phyloP scores from a whole-genome alignment of 805 yeast species.

The Ogataea thermomethanolica region DNA sequence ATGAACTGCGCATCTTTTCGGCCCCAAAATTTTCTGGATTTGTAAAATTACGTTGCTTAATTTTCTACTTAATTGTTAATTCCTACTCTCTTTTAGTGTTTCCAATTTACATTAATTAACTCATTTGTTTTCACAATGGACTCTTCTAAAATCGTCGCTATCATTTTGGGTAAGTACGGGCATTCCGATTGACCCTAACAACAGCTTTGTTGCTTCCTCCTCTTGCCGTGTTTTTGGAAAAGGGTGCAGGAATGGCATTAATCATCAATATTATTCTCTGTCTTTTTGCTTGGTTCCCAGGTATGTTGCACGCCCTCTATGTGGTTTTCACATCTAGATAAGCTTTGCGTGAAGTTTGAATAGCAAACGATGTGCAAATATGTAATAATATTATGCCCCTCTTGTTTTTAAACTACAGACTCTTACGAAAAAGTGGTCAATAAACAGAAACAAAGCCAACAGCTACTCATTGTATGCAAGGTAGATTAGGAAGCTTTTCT shows the following conservation, averaged over 20 bases:
- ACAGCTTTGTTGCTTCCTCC: constrained; percentile 64
- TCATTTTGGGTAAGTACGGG: constrained; percentile 22
- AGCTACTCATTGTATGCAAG: no score
- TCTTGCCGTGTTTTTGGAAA: constrained; percentile 67
- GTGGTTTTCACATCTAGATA: constrained; percentile 37
- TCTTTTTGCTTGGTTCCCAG: constrained; percentile 71
- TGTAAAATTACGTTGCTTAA: no score
- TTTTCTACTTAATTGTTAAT: background rate
- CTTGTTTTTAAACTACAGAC: no score
- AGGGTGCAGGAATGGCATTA: constrained; percentile 63
- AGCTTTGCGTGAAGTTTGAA: background rate
- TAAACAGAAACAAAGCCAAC: no score
- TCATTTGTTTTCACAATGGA: constrained; percentile 13
- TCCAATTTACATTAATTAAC: background rate
- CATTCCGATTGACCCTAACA: background rate
- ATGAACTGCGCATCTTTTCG: no score
- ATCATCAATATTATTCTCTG: constrained; percentile 63
- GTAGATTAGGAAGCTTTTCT: no score
- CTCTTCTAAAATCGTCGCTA: constrained; percentile 22
- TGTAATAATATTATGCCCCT: no score
- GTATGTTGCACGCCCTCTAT: constrained; percentile 72
- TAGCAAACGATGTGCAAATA: background rate
- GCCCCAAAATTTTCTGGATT: no score
- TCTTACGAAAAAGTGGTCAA: no score
- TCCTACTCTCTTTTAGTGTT: background rate